Conservation (phyloP, 2,329 filamentous ascomycete species). For the Tolypocladium nubicola region DNA sequence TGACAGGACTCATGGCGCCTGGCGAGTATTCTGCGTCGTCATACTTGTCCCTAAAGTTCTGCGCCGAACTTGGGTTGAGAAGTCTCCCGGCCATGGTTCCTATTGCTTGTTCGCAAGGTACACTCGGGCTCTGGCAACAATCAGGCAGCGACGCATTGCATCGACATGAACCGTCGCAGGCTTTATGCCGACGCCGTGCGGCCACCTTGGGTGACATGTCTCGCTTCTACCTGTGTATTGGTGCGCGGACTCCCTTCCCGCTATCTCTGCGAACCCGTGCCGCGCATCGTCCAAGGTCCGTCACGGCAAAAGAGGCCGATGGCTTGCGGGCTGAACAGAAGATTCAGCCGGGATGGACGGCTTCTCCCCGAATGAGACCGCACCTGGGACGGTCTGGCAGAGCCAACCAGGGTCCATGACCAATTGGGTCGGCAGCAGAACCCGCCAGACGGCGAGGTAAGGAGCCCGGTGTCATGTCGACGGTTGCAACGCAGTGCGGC, state of each 20-base stretch:
- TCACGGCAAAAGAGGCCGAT: background rate
- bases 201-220: background rate
- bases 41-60: background rate
- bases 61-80: conserved; percentile 7
- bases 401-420: background rate
- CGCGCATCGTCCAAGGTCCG: background rate
- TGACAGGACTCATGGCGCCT: conserved; percentile 4
- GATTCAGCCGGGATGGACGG: background rate
- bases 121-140: background rate
- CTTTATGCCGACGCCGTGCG: background rate
- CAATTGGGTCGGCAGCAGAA: background rate
- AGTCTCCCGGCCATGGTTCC: conserved; percentile 2
- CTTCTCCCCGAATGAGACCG: background rate
- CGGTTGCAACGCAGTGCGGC: background rate
- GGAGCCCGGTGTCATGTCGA: background rate
- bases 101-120: background rate
- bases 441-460: background rate
- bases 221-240: background rate
- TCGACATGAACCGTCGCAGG: background rate
- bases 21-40: background rate
- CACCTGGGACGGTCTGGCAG: background rate
- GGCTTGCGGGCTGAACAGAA: conserved; percentile 1
- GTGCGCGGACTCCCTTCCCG: background rate
- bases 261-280: background rate
- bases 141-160: background rate